phyloP scores from a whole-genome alignment of 2,329 filamentous ascomycete genomes.

The Fusarium sp. region DNA sequence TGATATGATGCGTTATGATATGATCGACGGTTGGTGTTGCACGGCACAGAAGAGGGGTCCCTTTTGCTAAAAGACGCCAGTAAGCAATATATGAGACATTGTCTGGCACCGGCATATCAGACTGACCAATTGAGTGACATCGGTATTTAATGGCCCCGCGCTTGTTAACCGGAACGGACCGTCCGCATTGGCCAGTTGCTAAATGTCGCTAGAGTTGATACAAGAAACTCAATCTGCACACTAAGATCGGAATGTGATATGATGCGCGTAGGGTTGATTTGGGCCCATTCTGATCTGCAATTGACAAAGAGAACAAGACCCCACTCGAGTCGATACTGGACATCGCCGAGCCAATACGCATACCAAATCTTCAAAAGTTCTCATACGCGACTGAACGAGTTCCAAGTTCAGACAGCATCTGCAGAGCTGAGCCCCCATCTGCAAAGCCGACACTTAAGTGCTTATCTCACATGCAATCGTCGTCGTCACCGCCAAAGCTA shows the following conservation, averaged over 20 bases:
- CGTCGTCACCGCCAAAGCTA: background rate
- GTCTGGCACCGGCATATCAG: slow-evolving; percentile 14
- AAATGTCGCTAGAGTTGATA: background rate
- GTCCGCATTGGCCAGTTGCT: slow-evolving; percentile 16
- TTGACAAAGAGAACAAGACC: background rate
- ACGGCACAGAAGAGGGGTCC: background rate
- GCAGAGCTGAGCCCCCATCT: background rate
- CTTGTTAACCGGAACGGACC: slow-evolving; percentile 34
- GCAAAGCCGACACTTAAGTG: slow-evolving; percentile 1
- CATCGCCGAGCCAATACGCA: background rate
- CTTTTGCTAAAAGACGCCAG: slow-evolving; percentile 7
- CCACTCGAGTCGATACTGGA: background rate
- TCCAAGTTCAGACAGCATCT: background rate
- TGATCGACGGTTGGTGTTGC: slow-evolving; percentile 4
- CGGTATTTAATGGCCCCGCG: slow-evolving; percentile 13
- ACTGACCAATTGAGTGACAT: slow-evolving; percentile 9
- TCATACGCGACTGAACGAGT: background rate
- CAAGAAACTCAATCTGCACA: background rate
- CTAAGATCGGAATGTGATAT: slow-evolving; percentile 1
- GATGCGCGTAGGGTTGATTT: background rate
- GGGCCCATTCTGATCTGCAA: background rate
- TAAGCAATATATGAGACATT: slow-evolving; percentile 31
- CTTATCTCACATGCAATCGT: background rate
- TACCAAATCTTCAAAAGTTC: background rate
- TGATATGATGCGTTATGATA: background rate